Evolutionary conservation across 2,329 filamentous ascomycete genomes (phyloP), one percentile per base, ranked within the genome.

Genomic region (Neoascochyta sp.): DNA sequence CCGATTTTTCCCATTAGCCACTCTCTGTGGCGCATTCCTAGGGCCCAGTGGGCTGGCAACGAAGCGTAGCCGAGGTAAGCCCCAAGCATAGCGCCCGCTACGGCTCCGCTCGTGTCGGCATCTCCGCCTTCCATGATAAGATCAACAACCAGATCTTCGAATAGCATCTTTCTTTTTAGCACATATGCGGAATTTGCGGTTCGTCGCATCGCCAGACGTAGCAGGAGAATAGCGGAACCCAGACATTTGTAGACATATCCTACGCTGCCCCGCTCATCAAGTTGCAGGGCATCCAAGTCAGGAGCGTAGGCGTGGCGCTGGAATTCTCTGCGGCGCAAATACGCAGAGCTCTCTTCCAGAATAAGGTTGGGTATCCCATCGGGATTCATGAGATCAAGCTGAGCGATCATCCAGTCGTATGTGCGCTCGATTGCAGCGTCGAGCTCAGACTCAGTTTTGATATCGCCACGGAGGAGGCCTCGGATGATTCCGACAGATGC

Each of bases 241-340:
- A 76, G 64, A 4, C 68, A 67, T 51, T 75, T 75, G 50, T 74
- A 75, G 15, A 74, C 71, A 36, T 75, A 75, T 3, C 73, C 73
- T 24, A 75, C 73, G 44, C 66, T 64, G 15, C 47, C 44, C 5
- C 43, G 39, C 11, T 70, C 65, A 35, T 75, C 72, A 11, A 75
- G 51, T 25, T 67, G 45, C 21, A 74, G 52, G 3, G 63, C 63
- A 1, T 55, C 52, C 1, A 74, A 49, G 0, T 43, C 47, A 17
- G 55, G 39, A 3, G 61, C 63, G 9, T 60, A 59, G 5, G 62
- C 53, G 41, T 74, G 63, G n/a, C 43, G 52, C 16, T 51, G 47
- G 24, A 73, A 63, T 39, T 74, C 71, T 0, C 51, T 48, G 5
- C 58, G 14, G 11, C 71, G 64, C 10, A 73, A 47, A 39, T 47